Conservation (phyloP, 2,329 filamentous ascomycete species). For the Botrytis fabae region DNA sequence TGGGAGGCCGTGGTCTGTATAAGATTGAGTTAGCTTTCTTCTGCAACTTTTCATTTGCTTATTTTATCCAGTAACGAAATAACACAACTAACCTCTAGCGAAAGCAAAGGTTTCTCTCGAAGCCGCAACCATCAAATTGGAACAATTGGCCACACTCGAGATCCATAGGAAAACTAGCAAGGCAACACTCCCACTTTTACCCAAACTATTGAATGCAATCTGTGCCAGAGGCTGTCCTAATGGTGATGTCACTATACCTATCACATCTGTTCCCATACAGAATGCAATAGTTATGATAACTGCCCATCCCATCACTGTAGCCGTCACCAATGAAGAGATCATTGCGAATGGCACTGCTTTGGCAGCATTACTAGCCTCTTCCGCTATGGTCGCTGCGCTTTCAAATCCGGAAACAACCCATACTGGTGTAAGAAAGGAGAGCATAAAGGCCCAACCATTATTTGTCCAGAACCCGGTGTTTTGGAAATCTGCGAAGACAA, state of each 20-base stretch:
- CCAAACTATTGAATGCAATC: slow-evolving; percentile 59
- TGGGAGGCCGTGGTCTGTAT: slow-evolving; percentile 39
- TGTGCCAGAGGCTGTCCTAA: slow-evolving; percentile 56
- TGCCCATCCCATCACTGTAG: slow-evolving; percentile 50
- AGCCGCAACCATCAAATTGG: slow-evolving; percentile 41
- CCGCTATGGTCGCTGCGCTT: slow-evolving; percentile 39
- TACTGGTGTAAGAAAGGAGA: slow-evolving; percentile 39
- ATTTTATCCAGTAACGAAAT: not conserved
- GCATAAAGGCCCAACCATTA: slow-evolving; percentile 41
- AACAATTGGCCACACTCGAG: slow-evolving; percentile 39
- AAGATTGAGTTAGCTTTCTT: slow-evolving; percentile 5
- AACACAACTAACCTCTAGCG: slow-evolving; percentile 34
- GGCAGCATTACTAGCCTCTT: slow-evolving; percentile 40
- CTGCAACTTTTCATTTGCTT: not conserved
- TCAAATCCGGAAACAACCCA: slow-evolving; percentile 42
- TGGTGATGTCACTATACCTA: slow-evolving; percentile 47
- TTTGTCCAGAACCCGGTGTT: slow-evolving; percentile 39
- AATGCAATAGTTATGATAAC: slow-evolving; percentile 60
- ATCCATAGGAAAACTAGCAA: slow-evolving; percentile 39
- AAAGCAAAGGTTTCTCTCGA: slow-evolving; percentile 40
- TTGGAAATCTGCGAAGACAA: slow-evolving; percentile 38
- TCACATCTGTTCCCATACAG: slow-evolving; percentile 52
- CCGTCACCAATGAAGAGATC: slow-evolving; percentile 37
- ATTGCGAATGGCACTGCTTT: slow-evolving; percentile 41
- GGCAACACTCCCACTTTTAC: slow-evolving; percentile 51